These are phyloP conservation scores for Zymoseptoria ardabiliae DNA, from an alignment of 2,329 filamentous ascomycete species.

Conservation along the genomic window DNA sequence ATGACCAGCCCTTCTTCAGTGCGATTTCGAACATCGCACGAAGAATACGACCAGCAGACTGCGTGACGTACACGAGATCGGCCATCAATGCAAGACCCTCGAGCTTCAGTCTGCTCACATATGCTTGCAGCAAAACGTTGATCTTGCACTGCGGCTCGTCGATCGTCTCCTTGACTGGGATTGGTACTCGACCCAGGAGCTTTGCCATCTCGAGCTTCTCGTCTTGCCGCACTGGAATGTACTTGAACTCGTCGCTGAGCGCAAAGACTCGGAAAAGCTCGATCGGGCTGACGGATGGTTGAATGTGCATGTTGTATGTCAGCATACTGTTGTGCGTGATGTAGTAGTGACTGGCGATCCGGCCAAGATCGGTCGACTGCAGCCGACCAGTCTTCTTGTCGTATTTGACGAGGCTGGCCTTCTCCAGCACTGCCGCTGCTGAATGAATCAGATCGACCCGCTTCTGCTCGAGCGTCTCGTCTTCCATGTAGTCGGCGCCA, in stretches of 20 bases:
- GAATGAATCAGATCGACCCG: constrained; percentile 96
- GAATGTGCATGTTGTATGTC: constrained; percentile 91
- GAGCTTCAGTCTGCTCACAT: constrained; percentile 88
- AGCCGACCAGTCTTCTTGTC: constrained; percentile 86
- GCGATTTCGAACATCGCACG: constrained; percentile 94
- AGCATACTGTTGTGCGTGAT: constrained; percentile 95
- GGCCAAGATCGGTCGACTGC: constrained; percentile 85
- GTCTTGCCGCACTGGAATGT: constrained; percentile 93
- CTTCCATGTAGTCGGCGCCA: constrained; percentile 88
- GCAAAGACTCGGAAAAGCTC: constrained; percentile 96
- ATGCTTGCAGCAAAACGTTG: constrained; percentile 93
- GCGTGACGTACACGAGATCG: constrained; percentile 96
- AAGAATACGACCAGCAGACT: constrained; percentile 92
- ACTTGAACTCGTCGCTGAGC: constrained; percentile 96
- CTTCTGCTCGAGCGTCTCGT: constrained; percentile 87
- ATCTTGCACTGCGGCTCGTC: constrained; percentile 97
- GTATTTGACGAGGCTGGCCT: constrained; percentile 84
- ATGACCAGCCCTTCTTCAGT: constrained; percentile 93
- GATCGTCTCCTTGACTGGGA: constrained; percentile 95
- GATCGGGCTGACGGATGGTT: constrained; percentile 85
- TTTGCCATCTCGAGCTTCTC: constrained; percentile 96
- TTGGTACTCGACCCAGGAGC: constrained; percentile 78
- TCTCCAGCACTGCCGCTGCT: constrained; percentile 78
- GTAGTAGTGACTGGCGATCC: constrained; percentile 97
- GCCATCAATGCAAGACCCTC: constrained; percentile 95